Conservation (phyloP, 257 asterid species). For the Nicotiana paniculata region DNA sequence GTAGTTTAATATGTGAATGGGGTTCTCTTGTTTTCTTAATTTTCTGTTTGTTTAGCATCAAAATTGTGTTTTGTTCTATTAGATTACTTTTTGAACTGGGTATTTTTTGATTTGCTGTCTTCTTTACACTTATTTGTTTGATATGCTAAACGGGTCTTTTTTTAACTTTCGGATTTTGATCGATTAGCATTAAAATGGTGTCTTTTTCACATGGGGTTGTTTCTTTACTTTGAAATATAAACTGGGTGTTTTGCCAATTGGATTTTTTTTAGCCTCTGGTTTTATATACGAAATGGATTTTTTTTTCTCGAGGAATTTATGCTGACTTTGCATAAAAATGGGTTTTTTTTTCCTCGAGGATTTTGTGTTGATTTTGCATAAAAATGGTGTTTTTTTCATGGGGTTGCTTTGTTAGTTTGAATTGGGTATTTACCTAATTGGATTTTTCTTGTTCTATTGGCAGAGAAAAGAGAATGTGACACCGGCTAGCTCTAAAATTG, state of each 20-base stretch:
- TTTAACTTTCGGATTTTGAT: background rate
- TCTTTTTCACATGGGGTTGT: too few relatives aligned
- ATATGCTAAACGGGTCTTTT: background rate
- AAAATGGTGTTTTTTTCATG: background rate
- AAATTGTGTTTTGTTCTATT: background rate
- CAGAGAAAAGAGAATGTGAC: constrained; percentile 58
- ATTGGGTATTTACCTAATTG: background rate
- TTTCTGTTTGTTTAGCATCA: background rate
- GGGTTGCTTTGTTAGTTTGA: background rate
- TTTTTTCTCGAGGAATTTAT: background rate
- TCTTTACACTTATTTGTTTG: background rate
- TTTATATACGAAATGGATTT: background rate
- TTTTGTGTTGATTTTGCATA: background rate
- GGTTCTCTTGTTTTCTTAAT: background rate
- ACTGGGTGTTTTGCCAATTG: background rate
- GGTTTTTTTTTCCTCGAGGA: background rate
- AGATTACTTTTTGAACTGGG: background rate
- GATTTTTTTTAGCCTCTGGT: background rate
- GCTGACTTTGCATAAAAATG: background rate
- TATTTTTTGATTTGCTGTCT: background rate
- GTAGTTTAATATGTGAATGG: background rate
- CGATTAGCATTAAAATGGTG: background rate
- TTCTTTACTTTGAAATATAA: too few relatives aligned
- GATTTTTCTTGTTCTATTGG: background rate
- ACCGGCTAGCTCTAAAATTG: constrained; percentile 61